Evolutionary conservation across 2,329 filamentous ascomycete genomes (phyloP), one percentile per base, ranked within the genome.

Genomic region (Arthrinium puccinioides): DNA sequence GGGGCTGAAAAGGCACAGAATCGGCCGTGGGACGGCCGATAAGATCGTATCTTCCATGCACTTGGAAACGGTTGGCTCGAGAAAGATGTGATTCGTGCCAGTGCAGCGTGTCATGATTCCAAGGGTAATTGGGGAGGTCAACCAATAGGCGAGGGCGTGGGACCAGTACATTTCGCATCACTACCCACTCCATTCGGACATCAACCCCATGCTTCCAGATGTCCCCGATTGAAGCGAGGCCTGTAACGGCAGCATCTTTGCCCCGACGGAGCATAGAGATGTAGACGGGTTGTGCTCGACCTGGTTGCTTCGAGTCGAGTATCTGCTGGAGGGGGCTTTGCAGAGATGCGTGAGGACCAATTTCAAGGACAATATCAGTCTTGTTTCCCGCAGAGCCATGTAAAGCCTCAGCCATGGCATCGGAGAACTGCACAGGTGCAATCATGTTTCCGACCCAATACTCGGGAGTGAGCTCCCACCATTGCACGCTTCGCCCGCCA

Each of bases 11-110:
- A 0, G 62, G 56, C n/a, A 59, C 61, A 4, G 63, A 64, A 41
- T 71, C 67, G 1, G 59, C 55, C 2, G 62, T 62, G 0, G 59
- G 64, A 2, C 63, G 57, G 1, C 73, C 73, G 19, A 76, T 64
- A 2, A 77, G 57, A 40, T 77, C 72, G 29, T 69, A 64, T 9
- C 71, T 60, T 2, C 64, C 61, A 36, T 63, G 63, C 19, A 61
- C 54, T 11, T 69, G 59, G 39, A 68, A 63, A 3, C 70, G 62
- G 32, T 63, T 62, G 9, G 63, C 57, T 11, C 53, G 48, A 15
- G 66, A 67, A 3, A 70, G 47, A 27, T 69, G 64, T 2, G 67
- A 68, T 41, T 77, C 72, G 41, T 71, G 63, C 72, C 73, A 76
- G 48, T 74, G 73, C 1, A 50, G 55, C 19, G 63, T 69, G 19